Evolutionary conservation across 1,284 basidiomycete genomes (phyloP).

Genomic region (Papiliotrema fonsecae): DNA sequence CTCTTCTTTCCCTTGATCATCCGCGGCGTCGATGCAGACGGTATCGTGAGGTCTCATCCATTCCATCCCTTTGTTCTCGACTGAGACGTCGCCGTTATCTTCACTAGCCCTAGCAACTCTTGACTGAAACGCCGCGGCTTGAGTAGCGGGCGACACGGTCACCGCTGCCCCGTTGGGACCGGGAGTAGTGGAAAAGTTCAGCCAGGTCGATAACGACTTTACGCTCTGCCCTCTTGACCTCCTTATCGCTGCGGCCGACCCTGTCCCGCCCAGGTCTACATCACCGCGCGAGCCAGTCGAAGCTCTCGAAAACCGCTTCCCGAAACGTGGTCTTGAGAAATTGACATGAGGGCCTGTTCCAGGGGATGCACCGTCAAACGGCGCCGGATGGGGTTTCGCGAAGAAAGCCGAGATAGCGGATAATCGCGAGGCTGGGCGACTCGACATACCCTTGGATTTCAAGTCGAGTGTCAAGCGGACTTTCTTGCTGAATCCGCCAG

Average conservation of each 20-base stretch:
- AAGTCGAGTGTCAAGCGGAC: conserved; percentile 5
- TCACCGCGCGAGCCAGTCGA: neutral
- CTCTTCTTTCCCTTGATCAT: neutral
- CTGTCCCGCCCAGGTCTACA: neutral
- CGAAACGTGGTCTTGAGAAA: conserved; percentile 4
- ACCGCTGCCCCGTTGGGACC: neutral
- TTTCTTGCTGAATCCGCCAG: conserved; percentile 2
- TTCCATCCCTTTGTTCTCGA: neutral
- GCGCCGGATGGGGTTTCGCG: conserved; percentile 1
- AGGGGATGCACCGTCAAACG: neutral
- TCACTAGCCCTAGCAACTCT: neutral
- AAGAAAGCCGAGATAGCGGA: conserved; percentile 7
- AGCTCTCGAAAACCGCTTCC: neutral
- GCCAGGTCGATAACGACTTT: neutral
- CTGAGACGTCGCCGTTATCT: no score
- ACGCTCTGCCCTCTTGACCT: neutral
- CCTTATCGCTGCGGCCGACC: neutral
- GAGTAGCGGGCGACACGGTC: neutral
- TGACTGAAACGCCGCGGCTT: neutral
- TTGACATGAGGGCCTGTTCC: neutral
- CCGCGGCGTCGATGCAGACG: neutral
- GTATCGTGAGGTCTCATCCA: neutral
- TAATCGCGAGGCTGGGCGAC: conserved; percentile 1
- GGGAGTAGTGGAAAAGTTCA: no score
- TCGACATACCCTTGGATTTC: neutral